Conservation (phyloP, 2,329 filamentous ascomycete species). For the Aspergillus sp. region DNA sequence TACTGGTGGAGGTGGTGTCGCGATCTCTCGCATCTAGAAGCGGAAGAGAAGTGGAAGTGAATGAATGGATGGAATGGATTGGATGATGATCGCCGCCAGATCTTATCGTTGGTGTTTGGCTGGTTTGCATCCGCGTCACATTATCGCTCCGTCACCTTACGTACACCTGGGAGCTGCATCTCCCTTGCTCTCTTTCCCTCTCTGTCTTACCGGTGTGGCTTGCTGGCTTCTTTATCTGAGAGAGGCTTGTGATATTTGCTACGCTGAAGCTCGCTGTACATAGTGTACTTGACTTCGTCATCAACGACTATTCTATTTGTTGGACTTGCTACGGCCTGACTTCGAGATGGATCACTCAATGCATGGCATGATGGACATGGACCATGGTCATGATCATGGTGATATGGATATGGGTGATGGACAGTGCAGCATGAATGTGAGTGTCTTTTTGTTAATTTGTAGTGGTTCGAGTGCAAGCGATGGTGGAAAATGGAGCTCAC, state of each 20-base stretch:
- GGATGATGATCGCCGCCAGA: conserved; percentile 12
- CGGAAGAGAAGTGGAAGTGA: neutral
- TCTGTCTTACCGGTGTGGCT: neutral
- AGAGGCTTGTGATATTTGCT: neutral
- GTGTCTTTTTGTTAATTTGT: conserved; percentile 28
- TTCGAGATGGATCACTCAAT: conserved; percentile 41
- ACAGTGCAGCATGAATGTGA: conserved; percentile 89
- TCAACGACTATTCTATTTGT: neutral
- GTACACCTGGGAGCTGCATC: neutral
- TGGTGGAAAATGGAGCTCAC: neutral
- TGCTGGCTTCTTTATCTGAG: neutral
- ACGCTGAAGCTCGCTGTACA: conserved; percentile 11
- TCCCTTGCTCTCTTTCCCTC: neutral
- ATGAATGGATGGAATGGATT: conserved; percentile 10
- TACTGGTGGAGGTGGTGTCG: neutral
- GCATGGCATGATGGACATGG: conserved; percentile 46
- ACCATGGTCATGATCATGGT: conserved; percentile 49
- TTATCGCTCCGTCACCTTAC: conserved; percentile 13
- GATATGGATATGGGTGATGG: conserved; percentile 58
- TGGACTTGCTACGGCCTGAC: neutral
- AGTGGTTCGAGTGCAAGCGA: neutral
- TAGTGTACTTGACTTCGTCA: neutral
- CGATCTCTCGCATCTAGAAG: neutral
- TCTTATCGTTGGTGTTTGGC: conserved; percentile 36
- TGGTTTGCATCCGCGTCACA: conserved; percentile 36